A percentile compares a stretch with the other conserved stretches of the same genome.
phyloP scores from a whole-genome alignment of 1,139 yeast genomes.

The Tardiomyces digboiensis region DNA sequence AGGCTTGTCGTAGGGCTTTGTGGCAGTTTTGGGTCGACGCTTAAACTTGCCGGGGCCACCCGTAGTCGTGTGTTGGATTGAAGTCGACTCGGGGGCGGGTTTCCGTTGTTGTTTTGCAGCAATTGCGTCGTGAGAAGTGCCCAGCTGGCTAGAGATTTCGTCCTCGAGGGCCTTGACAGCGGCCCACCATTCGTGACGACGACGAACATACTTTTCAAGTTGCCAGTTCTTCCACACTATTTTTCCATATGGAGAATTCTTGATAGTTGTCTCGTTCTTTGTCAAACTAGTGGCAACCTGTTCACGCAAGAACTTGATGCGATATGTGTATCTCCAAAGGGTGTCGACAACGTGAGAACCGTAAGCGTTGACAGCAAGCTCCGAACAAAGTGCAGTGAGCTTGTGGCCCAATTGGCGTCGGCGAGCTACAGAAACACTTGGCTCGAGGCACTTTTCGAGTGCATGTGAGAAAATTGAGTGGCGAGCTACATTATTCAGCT shows the following conservation, averaged over 20 bases:
- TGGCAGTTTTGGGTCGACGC: not conserved
- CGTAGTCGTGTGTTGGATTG: no score
- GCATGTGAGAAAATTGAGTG: constrained; percentile 91
- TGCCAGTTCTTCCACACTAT: constrained; percentile 95
- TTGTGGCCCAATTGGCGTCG: constrained; percentile 63
- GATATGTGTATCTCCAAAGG: constrained; percentile 69
- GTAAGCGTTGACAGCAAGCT: constrained; percentile 73
- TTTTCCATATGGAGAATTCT: constrained; percentile 80
- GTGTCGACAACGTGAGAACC: constrained; percentile 90
- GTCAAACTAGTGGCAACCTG: constrained; percentile 64
- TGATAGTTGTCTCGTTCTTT: constrained; percentile 56
- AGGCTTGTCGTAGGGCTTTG: not conserved
- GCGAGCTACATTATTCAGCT: constrained; percentile 59
- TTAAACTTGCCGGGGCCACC: not conserved
- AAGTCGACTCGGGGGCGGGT: not conserved
- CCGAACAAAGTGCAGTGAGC: constrained; percentile 37
- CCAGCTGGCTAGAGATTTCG: constrained; percentile 8
- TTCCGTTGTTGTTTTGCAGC: not conserved
- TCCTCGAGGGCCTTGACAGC: constrained; percentile 63
- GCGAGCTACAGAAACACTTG: constrained; percentile 44
- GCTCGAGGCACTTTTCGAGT: constrained; percentile 31
- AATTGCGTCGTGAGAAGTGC: not conserved
- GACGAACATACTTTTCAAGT: constrained; percentile 66
- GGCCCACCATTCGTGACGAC: constrained; percentile 76
- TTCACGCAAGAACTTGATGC: constrained; percentile 78